Base-by-base conservation (phyloP, 371 early-diverging fungal species). In the Mortierella sp. region DNA sequence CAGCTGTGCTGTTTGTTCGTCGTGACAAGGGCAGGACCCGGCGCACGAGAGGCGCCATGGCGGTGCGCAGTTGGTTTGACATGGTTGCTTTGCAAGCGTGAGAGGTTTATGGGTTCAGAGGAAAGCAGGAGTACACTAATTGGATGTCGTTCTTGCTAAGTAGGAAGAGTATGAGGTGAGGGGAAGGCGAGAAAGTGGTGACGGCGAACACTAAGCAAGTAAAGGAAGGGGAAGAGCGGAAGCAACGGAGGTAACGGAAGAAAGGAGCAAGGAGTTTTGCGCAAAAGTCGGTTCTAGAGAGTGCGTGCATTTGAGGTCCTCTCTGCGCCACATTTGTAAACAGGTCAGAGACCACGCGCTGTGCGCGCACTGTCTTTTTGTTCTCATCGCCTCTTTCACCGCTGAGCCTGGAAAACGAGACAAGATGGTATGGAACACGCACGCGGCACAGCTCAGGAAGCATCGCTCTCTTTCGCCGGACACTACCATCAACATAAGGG, bases 11-110 rank as follows among this genome's bases (percentile, higher is more conserved):
- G 49, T 61, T 76, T 47, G 70, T 62, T 55, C 65, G 64, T 61
- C 67, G 56, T 48, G 70, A 54, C 43, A 76, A 62, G 47, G 78
- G 78, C 46, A 76, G 54, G 54, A 76, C 78, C 69, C 70, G 70
- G 63, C 78, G 78, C 21, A 63, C 56, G 58, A 76, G 34, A 7
- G 34, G 34, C 34, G 34, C 34, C 34, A 34, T 58, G 31, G 59
- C 61, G 38, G 55, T 57, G 52, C 62, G 54, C 21, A 76, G 64
- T 42, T 76, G 78, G 63, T 55, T 76, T 9, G 78, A 76, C 78
- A 76, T 76, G 26, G 34, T 42, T 24, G 19, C 18, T 16, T 13
- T 51, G 39, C 26, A 16, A 16, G 13, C 2, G 9, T 34, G 31
- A 24, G 18, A 39, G 12, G 14, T 43, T 41, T 13, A 23, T 28